phyloP scores from a whole-genome alignment of 306 rosid species.

The Leucaena leucocephala region DNA sequence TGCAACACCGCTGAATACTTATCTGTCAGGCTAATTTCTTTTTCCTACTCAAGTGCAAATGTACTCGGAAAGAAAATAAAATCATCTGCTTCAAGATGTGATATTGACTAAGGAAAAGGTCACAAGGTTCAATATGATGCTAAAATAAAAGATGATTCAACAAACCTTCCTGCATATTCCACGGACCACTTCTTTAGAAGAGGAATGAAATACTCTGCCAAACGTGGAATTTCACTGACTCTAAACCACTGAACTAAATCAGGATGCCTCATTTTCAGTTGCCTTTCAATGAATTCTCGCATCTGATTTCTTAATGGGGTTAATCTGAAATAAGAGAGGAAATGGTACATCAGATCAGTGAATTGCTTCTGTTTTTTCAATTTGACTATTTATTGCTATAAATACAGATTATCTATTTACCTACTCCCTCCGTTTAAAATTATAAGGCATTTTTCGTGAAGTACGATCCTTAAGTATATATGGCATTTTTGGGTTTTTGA shows the following conservation, averaged over 20 bases:
- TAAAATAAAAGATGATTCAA: conserved; percentile 37
- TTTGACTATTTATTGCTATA: background rate
- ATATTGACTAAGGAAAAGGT: conserved; percentile 3
- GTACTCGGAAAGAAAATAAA: conserved; percentile 10
- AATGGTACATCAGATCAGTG: conserved; percentile 33
- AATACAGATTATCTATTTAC: background rate
- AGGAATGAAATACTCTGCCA: conserved; percentile 61
- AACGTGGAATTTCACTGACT: conserved; percentile 49
- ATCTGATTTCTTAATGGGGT: conserved; percentile 48
- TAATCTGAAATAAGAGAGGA: conserved; percentile 54
- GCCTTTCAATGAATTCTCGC: conserved; percentile 51
- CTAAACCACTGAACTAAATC: conserved; percentile 65
- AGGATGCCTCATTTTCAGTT: conserved; percentile 49
- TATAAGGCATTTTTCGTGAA: background rate
- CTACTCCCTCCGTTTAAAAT: background rate
- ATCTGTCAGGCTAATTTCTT: conserved; percentile 46
- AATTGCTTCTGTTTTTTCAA: conserved; percentile 20
- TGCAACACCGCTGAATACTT: conserved; percentile 75
- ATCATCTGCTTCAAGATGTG: conserved; percentile 20
- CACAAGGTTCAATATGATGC: conserved; percentile 26
- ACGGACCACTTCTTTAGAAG: conserved; percentile 67
- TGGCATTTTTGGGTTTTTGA: background rate
- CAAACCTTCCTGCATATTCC: conserved; percentile 87
- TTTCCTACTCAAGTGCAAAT: conserved; percentile 28
- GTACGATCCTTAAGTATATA: background rate